These are phyloP conservation scores for Calonectria hawksworthii DNA, from an alignment of 2,329 filamentous ascomycete genomes.

Conservation along the genomic window DNA sequence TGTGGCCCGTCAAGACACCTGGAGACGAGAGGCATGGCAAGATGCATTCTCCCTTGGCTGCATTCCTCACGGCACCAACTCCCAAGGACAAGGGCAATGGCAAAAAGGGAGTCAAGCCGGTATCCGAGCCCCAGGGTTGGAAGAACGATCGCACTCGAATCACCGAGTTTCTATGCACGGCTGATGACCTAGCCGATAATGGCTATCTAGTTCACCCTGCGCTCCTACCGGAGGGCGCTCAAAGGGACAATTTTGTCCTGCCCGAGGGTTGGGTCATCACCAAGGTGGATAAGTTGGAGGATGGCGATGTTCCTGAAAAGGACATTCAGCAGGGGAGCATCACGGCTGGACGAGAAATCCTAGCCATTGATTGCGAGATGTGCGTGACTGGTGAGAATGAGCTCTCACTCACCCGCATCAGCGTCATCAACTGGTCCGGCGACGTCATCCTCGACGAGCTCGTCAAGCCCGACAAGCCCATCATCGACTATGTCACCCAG, in stretches of 20 bases:
- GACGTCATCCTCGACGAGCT: constrained; percentile 87
- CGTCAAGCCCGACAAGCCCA: constrained; percentile 90
- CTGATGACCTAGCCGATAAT: constrained; percentile 83
- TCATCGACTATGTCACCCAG: constrained; percentile 91
- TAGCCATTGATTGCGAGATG: constrained; percentile 97
- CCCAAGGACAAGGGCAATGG: constrained; percentile 75
- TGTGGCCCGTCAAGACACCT: constrained; percentile 91
- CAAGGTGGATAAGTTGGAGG: constrained; percentile 73
- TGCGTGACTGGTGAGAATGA: constrained; percentile 86
- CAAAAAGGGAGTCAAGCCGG: constrained; percentile 71
- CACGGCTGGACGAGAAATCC: constrained; percentile 82
- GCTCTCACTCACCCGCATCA: constrained; percentile 90
- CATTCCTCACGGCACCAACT: constrained; percentile 83
- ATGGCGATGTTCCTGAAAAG: constrained; percentile 76
- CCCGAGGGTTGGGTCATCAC: constrained; percentile 89
- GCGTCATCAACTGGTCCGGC: constrained; percentile 88
- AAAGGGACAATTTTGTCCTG: constrained; percentile 63
- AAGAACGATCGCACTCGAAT: constrained; percentile 85
- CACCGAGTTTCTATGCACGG: constrained; percentile 80
- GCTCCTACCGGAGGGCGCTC: constrained; percentile 72
- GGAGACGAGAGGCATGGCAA: constrained; percentile 86
- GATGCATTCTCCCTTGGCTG: constrained; percentile 88
- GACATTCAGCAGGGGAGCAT: constrained; percentile 86
- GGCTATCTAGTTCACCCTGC: constrained; percentile 89
- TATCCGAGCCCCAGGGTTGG: constrained; percentile 75